Evolutionary conservation across 2,329 filamentous ascomycete genomes (phyloP), one percentile per base, ranked within the genome.

Genomic region (Orbilia blumenaviensis): DNA sequence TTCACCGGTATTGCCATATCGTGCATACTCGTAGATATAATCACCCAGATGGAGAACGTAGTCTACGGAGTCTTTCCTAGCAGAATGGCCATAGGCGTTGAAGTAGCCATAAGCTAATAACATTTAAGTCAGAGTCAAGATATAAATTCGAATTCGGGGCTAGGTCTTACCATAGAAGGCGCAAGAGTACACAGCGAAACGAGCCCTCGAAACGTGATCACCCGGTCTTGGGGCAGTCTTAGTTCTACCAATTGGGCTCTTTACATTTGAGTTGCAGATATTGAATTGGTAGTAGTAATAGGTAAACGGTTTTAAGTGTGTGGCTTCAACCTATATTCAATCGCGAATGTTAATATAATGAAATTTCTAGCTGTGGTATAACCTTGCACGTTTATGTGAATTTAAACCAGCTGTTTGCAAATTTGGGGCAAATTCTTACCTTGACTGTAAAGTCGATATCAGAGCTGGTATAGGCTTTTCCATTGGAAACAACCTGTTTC

Each of bases 391-490:
- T n/a, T n/a, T n/a, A n/a, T n/a, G n/a, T n/a, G n/a, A n/a, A n/a
- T n/a, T n/a, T n/a, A n/a, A 12, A 16, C 6, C 6, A 29, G 23
- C 12, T 18, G n/a, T 9, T 42, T 16, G 38, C n/a, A 38, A 38
- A 7, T 12, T 2, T 2, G 5, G 21, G 18, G 3, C 9, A 21
- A 8, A 16, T 21, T 34, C 72, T 60, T 81, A 88, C 88, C 85
- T 92, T 92, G 74, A 92, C 84, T 0, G 91, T 93, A 80, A 89
- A 93, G 81, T 93, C 91, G 46, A 93, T 87, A 81, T 93, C 91
- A 0, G 88, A 90, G 42, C 86, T 91, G 0, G 91, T 93, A 80
- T 89, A 92, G 0, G 86, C 89, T 32, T 83, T 86, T 4, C 90
- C 91, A 0, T 83, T 84, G 56, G 86, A 84, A 0, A 88, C 87